Percentiles rank a stretch among this genome's conserved stretches.
Evolutionary conservation across 768 basidiomycete species (phyloP).

Genomic region (Dioszegia aurantiaca): DNA sequence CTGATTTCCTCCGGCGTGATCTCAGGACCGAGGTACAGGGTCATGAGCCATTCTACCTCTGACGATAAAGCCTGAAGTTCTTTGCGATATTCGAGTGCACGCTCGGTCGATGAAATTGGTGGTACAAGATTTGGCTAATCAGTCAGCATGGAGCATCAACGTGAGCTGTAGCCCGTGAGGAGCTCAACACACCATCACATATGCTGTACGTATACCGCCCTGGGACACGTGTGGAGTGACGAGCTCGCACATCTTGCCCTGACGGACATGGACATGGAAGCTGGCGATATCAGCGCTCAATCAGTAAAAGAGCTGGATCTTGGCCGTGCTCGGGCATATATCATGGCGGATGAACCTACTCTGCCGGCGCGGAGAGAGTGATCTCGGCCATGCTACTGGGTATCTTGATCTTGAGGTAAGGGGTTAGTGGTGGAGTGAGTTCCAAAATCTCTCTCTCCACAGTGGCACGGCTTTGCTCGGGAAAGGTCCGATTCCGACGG

Average conservation of each 20-base stretch:
- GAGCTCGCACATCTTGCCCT: slow-evolving; percentile 73
- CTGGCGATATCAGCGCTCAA: slow-evolving; percentile 23
- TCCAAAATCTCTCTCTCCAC: too few relatives aligned
- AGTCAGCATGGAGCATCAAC: neutral
- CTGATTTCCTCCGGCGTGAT: slow-evolving; percentile 86
- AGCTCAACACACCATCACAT: slow-evolving; percentile 85
- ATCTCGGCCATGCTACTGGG: too few relatives aligned
- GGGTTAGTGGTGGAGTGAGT: neutral
- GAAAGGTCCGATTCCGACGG: neutral
- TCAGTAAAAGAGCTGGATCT: neutral
- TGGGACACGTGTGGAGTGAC: slow-evolving; percentile 84
- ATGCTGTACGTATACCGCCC: slow-evolving; percentile 87
- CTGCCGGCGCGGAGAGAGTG: slow-evolving; percentile 43
- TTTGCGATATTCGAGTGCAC: slow-evolving; percentile 75
- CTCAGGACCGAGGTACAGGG: slow-evolving; percentile 86
- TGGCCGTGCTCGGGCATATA: too few relatives aligned
- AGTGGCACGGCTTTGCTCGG: slow-evolving; percentile 9
- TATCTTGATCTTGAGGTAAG: neutral
- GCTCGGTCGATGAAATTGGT: slow-evolving; percentile 76
- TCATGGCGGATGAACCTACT: slow-evolving; percentile 33
- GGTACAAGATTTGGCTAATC: slow-evolving; percentile 84
- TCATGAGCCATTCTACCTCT: slow-evolving; percentile 84
- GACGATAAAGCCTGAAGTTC: slow-evolving; percentile 73
- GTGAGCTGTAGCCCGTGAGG: slow-evolving; percentile 1
- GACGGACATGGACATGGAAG: slow-evolving; percentile 95